Evolutionary conservation across 2,329 filamentous ascomycete species (phyloP).

Genomic region (Paradendryphiella salina): DNA sequence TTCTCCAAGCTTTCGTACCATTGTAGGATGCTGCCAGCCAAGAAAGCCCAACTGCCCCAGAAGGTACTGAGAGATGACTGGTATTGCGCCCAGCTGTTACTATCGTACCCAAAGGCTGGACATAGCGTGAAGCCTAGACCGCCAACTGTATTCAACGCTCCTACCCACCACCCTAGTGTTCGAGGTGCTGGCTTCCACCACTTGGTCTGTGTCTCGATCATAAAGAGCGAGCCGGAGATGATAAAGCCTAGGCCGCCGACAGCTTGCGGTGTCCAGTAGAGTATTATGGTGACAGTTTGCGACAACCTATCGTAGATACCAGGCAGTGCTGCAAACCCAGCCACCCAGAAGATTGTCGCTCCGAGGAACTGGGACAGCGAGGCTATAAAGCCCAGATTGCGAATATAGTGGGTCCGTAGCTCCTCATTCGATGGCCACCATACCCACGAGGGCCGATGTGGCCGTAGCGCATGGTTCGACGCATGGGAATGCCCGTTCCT

Average conservation of each 20-base stretch:
- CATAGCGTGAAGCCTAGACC: constrained; percentile 62
- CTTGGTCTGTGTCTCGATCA: constrained; percentile 66
- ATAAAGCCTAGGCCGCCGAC: constrained; percentile 66
- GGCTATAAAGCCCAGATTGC: constrained; percentile 66
- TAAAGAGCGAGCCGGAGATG: constrained; percentile 61
- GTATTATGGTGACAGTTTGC: constrained; percentile 54
- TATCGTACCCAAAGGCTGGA: constrained; percentile 42
- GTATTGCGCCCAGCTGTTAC: constrained; percentile 39
- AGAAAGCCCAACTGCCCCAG: constrained; percentile 44
- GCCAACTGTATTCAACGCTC: constrained; percentile 67
- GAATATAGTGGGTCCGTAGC: constrained; percentile 62
- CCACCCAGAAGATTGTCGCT: constrained; percentile 67
- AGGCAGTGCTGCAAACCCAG: constrained; percentile 63
- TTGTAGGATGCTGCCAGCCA: constrained; percentile 41
- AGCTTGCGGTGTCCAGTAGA: constrained; percentile 66
- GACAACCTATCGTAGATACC: constrained; percentile 58
- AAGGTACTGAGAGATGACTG: constrained; percentile 40
- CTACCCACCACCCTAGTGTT: constrained; percentile 69
- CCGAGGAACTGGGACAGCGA: constrained; percentile 60
- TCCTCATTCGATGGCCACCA: constrained; percentile 65
- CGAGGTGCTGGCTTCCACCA: constrained; percentile 64
- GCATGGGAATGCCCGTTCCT: constrained; percentile 14
- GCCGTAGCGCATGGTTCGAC: neutral
- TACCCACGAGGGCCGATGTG: constrained; percentile 50
- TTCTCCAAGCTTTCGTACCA: constrained; percentile 45